These are phyloP conservation scores for Elaphomyces granulatus DNA, from an alignment of 495 filamentous ascomycete species.

Conservation along the genomic window DNA sequence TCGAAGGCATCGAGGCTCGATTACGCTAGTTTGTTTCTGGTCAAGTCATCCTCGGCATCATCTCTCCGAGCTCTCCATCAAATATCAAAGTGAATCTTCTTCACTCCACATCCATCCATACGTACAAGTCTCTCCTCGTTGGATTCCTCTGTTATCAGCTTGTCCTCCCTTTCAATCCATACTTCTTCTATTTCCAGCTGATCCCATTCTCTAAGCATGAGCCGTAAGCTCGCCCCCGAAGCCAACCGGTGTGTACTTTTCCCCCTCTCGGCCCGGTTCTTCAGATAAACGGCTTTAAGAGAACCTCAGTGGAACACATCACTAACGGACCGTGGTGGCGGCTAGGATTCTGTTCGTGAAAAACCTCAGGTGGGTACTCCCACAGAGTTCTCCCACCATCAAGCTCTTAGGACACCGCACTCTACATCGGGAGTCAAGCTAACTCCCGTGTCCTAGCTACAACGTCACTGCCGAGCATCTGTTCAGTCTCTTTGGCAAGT, in stretches of 20 bases:
- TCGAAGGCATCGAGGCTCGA: too few relatives aligned
- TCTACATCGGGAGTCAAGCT: constrained; percentile 5
- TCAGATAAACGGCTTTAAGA: too few relatives aligned
- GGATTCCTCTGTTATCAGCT: too few relatives aligned
- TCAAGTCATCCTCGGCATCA: too few relatives aligned
- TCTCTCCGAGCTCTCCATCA: too few relatives aligned
- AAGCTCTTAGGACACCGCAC: constrained; percentile 1
- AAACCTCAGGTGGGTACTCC: constrained; percentile 65
- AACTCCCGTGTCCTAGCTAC: constrained; percentile 46
- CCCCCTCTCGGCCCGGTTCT: too few relatives aligned
- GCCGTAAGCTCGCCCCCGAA: constrained; percentile 81
- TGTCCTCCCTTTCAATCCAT: not conserved
- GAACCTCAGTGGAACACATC: too few relatives aligned
- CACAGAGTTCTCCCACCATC: constrained; percentile 7
- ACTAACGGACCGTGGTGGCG: not conserved
- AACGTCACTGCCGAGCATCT: constrained; percentile 90
- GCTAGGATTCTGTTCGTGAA: constrained; percentile 90
- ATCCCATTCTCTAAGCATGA: constrained; percentile 30
- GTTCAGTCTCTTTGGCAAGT: constrained; percentile 90
- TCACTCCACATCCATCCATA: too few relatives aligned
- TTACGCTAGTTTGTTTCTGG: too few relatives aligned
- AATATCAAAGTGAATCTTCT: too few relatives aligned
- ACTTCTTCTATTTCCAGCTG: not conserved
- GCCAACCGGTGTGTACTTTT: constrained; percentile 64
- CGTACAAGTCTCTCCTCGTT: too few relatives aligned